Conservation (phyloP, 2,329 filamentous ascomycete species). For the Ophioceras dolichostomum region DNA sequence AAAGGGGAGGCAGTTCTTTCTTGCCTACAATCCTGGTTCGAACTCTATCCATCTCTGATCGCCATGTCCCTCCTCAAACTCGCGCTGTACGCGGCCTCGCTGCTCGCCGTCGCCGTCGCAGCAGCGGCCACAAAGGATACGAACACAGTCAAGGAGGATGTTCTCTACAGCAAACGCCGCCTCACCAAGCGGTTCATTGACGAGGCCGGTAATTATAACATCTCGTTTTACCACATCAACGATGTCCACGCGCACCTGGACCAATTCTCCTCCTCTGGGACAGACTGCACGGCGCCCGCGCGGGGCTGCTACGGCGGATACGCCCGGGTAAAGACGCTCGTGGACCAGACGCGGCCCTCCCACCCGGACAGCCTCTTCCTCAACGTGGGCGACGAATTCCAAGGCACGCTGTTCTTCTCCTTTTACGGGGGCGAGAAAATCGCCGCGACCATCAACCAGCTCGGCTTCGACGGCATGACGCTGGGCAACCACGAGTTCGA, state of each 20-base stretch:
- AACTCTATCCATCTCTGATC: too few relatives aligned
- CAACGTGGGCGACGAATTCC: constrained; percentile 58
- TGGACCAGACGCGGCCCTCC: constrained; percentile 42
- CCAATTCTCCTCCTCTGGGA: constrained; percentile 46
- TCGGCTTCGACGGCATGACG: constrained; percentile 57
- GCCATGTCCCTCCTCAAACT: not conserved
- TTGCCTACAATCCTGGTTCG: too few relatives aligned
- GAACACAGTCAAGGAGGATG: constrained; percentile 25
- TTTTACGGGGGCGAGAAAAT: constrained; percentile 59
- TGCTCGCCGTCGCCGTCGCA: constrained; percentile 35
- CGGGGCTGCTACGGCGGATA: constrained; percentile 54
- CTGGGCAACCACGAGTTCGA: constrained; percentile 58
- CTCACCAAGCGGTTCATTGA: constrained; percentile 36
- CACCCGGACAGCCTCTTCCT: constrained; percentile 51
- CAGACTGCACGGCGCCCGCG: constrained; percentile 44
- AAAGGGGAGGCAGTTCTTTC: too few relatives aligned
- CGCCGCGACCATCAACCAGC: constrained; percentile 50
- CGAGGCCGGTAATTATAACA: constrained; percentile 36
- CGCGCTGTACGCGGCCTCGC: not conserved
- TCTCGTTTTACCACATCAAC: constrained; percentile 58
- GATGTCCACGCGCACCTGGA: constrained; percentile 58
- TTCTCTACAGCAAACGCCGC: constrained; percentile 31
- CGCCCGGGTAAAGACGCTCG: constrained; percentile 47
- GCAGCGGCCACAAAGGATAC: too few relatives aligned
- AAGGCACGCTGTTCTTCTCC: constrained; percentile 55